These are phyloP conservation scores for Beauveria varroae DNA, from an alignment of 2,329 filamentous ascomycete species.

Conservation along the genomic window DNA sequence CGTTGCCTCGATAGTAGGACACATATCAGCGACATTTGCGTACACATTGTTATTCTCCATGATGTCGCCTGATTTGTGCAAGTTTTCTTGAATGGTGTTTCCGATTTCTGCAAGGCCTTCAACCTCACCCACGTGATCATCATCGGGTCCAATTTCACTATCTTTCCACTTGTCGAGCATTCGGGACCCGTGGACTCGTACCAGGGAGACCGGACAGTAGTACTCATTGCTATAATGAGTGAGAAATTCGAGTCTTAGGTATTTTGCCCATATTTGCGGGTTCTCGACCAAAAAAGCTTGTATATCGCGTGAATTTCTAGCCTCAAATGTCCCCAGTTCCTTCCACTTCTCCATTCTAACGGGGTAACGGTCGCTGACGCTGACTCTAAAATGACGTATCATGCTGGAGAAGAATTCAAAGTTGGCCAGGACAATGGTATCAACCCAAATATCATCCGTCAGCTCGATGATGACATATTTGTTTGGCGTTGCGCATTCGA, in stretches of 20 bases:
- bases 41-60: not conserved
- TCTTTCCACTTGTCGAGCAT: constrained; percentile 92
- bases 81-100: not conserved
- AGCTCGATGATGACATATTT: constrained; percentile 95
- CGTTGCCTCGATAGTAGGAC: not conserved
- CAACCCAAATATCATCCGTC: constrained; percentile 77
- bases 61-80: not conserved
- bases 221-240: constrained; percentile 95
- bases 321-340: constrained; percentile 79
- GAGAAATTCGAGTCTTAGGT: constrained; percentile 84
- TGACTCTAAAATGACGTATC: constrained; percentile 83
- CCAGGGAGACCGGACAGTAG: constrained; percentile 85
- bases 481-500: constrained; percentile 77
- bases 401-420: constrained; percentile 99
- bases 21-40: not conserved
- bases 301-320: constrained; percentile 84
- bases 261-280: constrained; percentile 91
- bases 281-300: constrained; percentile 93
- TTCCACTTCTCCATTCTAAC: constrained; percentile 91
- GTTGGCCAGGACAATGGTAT: constrained; percentile 95
- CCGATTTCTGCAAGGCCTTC: constrained; percentile 6
- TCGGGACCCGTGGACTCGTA: constrained; percentile 91
- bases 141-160: constrained; percentile 60
- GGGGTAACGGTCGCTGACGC: constrained; percentile 90
- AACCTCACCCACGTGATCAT: constrained; percentile 44